A percentile compares a stretch with the other conserved stretches of the same genome.
Conservation (phyloP, 2,329 filamentous ascomycete species). For the Verticillium isaacii region DNA sequence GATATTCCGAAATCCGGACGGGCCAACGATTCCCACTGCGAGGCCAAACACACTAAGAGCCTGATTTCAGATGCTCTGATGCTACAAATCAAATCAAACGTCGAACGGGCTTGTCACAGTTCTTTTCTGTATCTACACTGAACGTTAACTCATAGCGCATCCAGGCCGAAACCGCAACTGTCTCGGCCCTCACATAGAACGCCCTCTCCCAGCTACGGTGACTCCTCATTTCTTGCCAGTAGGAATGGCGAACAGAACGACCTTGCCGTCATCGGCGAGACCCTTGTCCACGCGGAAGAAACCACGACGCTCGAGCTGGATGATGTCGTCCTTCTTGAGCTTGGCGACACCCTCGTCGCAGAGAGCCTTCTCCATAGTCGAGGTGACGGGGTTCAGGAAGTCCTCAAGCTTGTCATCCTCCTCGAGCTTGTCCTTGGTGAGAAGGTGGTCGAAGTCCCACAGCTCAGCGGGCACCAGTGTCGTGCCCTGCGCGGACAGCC, state of each 20-base stretch:
- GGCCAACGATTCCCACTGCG: too few relatives aligned
- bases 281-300: conserved; percentile 82
- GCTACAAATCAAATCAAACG: neutral
- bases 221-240: conserved; percentile 45
- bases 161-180: neutral
- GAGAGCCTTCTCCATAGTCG: conserved; percentile 67
- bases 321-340: conserved; percentile 83
- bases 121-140: neutral
- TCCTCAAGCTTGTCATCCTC: conserved; percentile 84
- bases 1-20: too few relatives aligned
- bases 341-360: conserved; percentile 77
- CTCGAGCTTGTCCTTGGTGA: conserved; percentile 91
- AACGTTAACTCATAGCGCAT: neutral
- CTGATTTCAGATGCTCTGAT: too few relatives aligned
- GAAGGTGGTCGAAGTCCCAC: conserved; percentile 91
- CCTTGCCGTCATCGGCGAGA: conserved; percentile 41
- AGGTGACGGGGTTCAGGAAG: conserved; percentile 72
- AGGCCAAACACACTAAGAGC: too few relatives aligned
- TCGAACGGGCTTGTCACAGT: neutral
- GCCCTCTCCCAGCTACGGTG: neutral
- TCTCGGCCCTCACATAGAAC: neutral
- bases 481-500: conserved; percentile 74
- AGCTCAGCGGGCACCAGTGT: conserved; percentile 77
- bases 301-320: conserved; percentile 91
- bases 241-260: conserved; percentile 54